Percentiles rank a stretch among this genome's conserved stretches.
phyloP scores from a whole-genome alignment of 768 basidiomycete species.

The Tulasnella sp. region DNA sequence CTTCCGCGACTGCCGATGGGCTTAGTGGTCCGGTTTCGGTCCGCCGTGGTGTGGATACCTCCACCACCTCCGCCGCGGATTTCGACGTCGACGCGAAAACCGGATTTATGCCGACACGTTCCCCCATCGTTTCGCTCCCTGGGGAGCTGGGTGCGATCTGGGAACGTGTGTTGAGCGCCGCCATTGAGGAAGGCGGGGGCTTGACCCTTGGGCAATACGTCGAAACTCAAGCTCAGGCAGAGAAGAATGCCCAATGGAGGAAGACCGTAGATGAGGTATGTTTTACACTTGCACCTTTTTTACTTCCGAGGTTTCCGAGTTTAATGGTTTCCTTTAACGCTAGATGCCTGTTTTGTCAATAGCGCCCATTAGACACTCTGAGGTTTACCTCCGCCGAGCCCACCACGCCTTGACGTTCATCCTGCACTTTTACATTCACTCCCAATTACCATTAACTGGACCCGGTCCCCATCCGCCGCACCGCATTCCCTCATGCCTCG shows the following conservation, averaged over 20 bases:
- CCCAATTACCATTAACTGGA: constrained; percentile 18
- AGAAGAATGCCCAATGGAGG: constrained; percentile 66
- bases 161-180: constrained; percentile 59
- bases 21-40: background rate
- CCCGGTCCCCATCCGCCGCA: constrained; percentile 40
- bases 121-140: constrained; percentile 63
- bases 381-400: constrained; percentile 70
- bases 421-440: constrained; percentile 83
- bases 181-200: constrained; percentile 39
- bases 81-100: constrained; percentile 90
- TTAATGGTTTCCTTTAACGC: constrained; percentile 29
- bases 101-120: constrained; percentile 84
- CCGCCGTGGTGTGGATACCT: constrained; percentile 44
- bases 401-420: constrained; percentile 88
- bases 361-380: constrained; percentile 48
- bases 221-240: constrained; percentile 50
- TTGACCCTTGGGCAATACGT: constrained; percentile 46
- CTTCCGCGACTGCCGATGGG: constrained; percentile 2
- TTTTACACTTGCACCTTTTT: background rate
- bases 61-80: constrained; percentile 73
- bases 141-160: constrained; percentile 57
- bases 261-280: constrained; percentile 58
- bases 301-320: background rate
- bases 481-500: constrained; percentile 62
- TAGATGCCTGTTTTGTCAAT: constrained; percentile 71